These are phyloP conservation scores for Trichocladium uniseriatum DNA, from an alignment of 495 filamentous ascomycete species.

Conservation along the genomic window DNA sequence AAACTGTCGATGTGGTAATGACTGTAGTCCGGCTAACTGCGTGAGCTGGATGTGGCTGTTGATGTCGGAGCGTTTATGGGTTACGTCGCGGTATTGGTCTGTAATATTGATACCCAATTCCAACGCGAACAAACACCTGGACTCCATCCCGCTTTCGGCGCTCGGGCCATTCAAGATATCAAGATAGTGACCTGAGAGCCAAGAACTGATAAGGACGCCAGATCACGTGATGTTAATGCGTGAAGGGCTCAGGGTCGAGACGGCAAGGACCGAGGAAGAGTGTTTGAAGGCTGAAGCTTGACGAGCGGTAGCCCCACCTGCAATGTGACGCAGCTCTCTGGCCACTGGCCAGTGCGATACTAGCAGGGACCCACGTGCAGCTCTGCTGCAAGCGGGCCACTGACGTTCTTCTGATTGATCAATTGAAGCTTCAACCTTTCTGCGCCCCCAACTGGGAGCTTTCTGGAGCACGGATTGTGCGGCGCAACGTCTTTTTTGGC, in stretches of 20 bases:
- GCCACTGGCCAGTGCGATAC: constrained; percentile 13
- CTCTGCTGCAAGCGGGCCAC: not conserved
- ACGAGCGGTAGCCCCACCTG: too few relatives aligned
- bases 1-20: too few relatives aligned
- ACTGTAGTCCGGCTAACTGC: not conserved
- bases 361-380: constrained; percentile 16
- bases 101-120: not conserved
- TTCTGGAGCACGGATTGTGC: constrained; percentile 10
- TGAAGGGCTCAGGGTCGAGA: too few relatives aligned
- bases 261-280: too few relatives aligned
- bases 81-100: not conserved
- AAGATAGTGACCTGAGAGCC: too few relatives aligned
- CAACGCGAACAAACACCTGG: not conserved
- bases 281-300: too few relatives aligned
- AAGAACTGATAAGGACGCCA: not conserved
- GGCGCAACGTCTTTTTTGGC: not conserved
- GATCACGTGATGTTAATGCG: not conserved
- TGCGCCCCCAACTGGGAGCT: constrained; percentile 8
- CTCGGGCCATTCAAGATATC: not conserved
- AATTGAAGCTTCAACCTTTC: constrained; percentile 19
- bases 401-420: constrained; percentile 22
- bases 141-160: too few relatives aligned
- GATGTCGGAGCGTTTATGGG: not conserved
- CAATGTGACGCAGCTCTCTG: not conserved
- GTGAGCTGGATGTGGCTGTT: not conserved